Evolutionary conservation across 805 yeast species (phyloP).

Genomic region (Kuraishia piskuri): DNA sequence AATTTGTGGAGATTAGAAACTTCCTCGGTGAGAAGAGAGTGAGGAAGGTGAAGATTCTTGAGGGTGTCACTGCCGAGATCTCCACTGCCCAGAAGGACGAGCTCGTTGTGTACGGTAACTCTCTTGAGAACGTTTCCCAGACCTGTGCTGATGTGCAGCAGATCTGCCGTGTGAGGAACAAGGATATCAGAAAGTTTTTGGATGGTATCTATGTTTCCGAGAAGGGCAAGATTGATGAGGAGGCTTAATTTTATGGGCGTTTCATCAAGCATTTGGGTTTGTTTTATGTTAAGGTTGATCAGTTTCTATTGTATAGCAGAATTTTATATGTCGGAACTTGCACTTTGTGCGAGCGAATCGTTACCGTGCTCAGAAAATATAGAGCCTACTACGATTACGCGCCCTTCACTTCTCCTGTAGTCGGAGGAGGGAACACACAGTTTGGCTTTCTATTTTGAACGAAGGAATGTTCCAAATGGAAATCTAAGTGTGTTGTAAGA

Average conservation of each 20-base stretch:
- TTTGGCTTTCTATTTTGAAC: too few relatives aligned
- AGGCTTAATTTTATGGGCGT: neutral
- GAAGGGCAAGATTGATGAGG: slow-evolving; percentile 65
- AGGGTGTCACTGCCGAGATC: slow-evolving; percentile 81
- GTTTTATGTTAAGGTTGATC: neutral
- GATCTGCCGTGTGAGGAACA: slow-evolving; percentile 97
- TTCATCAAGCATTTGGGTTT: neutral
- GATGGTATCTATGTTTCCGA: slow-evolving; percentile 99
- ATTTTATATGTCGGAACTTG: neutral
- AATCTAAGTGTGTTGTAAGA: neutral
- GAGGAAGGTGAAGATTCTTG: slow-evolving; percentile 77
- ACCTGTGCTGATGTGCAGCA: slow-evolving; percentile 98
- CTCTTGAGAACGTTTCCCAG: slow-evolving; percentile 95
- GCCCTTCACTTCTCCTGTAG: neutral
- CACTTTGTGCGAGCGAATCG: slow-evolving; percentile 2
- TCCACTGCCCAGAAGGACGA: slow-evolving; percentile 90
- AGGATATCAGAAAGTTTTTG: slow-evolving; percentile 99
- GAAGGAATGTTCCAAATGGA: neutral
- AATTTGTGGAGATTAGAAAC: slow-evolving; percentile 93
- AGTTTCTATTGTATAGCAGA: neutral
- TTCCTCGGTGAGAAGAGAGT: slow-evolving; percentile 99
- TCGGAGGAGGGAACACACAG: neutral
- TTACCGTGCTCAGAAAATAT: slow-evolving; percentile 1
- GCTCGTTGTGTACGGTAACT: slow-evolving; percentile 87
- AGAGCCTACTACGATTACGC: slow-evolving; percentile 5